phyloP scores from a whole-genome alignment of 1,284 basidiomycete species.

The Ceratobasidium sp. region DNA sequence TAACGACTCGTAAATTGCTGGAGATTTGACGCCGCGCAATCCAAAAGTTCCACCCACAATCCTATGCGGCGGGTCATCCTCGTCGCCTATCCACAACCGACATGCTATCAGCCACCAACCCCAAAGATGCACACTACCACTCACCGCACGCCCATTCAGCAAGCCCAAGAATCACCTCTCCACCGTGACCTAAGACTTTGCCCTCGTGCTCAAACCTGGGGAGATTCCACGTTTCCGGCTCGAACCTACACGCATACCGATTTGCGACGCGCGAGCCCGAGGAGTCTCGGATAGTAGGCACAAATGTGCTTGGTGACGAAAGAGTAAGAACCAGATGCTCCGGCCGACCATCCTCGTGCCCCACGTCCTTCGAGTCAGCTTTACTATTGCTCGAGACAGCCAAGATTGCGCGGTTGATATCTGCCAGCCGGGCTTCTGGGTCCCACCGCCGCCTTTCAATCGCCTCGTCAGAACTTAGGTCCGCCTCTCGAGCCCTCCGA shows the following conservation, averaged over 20 bases:
- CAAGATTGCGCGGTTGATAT: slow-evolving; percentile 39
- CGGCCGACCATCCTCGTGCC: neutral
- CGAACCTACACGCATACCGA: slow-evolving; percentile 46
- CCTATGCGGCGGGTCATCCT: slow-evolving; percentile 10
- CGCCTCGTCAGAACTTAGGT: neutral
- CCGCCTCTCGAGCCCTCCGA: slow-evolving; percentile 18
- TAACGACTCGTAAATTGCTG: slow-evolving; percentile 62
- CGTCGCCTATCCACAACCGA: slow-evolving; percentile 6
- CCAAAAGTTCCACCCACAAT: slow-evolving; percentile 73
- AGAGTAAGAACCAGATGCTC: slow-evolving; percentile 20
- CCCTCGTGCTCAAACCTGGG: slow-evolving; percentile 44
- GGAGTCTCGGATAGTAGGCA: slow-evolving; percentile 34
- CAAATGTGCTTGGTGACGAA: slow-evolving; percentile 41
- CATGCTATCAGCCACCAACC: slow-evolving; percentile 2
- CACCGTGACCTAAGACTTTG: slow-evolving; percentile 40
- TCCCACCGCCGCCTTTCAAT: slow-evolving; percentile 26
- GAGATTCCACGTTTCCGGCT: slow-evolving; percentile 39
- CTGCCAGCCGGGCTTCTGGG: slow-evolving; percentile 26
- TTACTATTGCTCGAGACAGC: neutral
- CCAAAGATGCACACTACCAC: neutral
- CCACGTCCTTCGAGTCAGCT: neutral
- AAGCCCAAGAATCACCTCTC: slow-evolving; percentile 45
- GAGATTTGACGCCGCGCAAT: slow-evolving; percentile 63
- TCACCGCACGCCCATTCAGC: slow-evolving; percentile 46
- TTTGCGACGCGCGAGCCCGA: slow-evolving; percentile 33